A percentile compares a stretch with the other conserved stretches of the same genome.
Conservation (phyloP, 1,284 basidiomycete species). For the Chalciporus sp. region DNA sequence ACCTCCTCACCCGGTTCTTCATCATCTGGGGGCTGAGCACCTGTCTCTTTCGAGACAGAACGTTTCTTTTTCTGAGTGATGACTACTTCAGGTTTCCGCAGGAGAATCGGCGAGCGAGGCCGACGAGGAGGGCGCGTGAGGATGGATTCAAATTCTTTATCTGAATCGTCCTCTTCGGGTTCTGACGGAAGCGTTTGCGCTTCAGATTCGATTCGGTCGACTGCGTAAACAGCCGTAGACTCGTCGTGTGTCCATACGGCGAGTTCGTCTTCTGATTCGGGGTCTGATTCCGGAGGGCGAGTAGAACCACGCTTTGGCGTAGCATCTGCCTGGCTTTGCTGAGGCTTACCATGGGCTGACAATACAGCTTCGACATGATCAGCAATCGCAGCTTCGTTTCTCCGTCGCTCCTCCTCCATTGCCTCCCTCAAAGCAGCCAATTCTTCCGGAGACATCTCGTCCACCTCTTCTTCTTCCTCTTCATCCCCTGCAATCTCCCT, state of each 20-base stretch:
- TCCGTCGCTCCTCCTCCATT: slow-evolving; percentile 14
- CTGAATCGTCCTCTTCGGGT: slow-evolving; percentile 23
- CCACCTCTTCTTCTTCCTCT: slow-evolving; percentile 35
- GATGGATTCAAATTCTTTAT: slow-evolving; percentile 32
- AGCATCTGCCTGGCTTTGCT: slow-evolving; percentile 25
- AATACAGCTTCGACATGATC: slow-evolving; percentile 5
- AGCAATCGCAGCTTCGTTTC: slow-evolving; percentile 26
- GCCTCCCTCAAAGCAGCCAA: slow-evolving; percentile 17
- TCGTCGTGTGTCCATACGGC: slow-evolving; percentile 45
- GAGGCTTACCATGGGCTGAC: slow-evolving; percentile 24
- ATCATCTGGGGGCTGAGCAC: neutral
- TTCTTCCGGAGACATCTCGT: slow-evolving; percentile 24
- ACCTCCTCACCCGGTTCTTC: slow-evolving; percentile 1
- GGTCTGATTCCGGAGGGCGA: slow-evolving; percentile 12
- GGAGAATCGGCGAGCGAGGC: slow-evolving; percentile 1
- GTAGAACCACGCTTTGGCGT: slow-evolving; percentile 21
- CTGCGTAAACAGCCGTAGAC: slow-evolving; percentile 33
- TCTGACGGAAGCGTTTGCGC: no score
- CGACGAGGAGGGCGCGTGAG: slow-evolving; percentile 28
- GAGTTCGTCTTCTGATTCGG: slow-evolving; percentile 50
- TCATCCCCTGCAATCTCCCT: slow-evolving; percentile 50
- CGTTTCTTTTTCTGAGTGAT: slow-evolving; percentile 6
- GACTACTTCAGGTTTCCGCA: slow-evolving; percentile 14
- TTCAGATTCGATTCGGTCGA: slow-evolving; percentile 14
- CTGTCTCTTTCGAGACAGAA: slow-evolving; percentile 2